Conservation (phyloP, 495 filamentous ascomycete species). For the Penicillium macrosclerotiorum region DNA sequence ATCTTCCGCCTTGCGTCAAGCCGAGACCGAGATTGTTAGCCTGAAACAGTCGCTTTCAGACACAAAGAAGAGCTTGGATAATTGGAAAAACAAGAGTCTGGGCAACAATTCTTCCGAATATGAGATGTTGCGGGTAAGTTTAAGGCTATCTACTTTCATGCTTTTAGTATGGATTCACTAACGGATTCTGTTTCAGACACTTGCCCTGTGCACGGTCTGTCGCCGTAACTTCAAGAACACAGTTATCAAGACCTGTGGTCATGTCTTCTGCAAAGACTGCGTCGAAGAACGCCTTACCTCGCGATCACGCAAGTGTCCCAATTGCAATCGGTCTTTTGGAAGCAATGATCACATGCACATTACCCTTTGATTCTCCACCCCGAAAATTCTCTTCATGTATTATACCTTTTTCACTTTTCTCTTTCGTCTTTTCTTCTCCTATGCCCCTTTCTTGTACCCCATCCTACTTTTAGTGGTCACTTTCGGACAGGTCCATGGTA, state of each 20-base stretch:
- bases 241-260: conserved; percentile 88
- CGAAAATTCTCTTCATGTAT: conserved; percentile 33
- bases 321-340: conserved; percentile 86
- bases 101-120: conserved; percentile 79
- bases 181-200: conserved; percentile 53
- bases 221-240: conserved; percentile 90
- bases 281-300: conserved; percentile 82
- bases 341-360: conserved; percentile 78
- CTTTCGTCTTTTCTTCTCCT: conserved; percentile 16
- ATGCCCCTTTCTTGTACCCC: conserved; percentile 9
- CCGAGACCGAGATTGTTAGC: conserved; percentile 72
- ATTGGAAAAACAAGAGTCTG: conserved; percentile 75
- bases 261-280: conserved; percentile 89
- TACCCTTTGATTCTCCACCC: conserved; percentile 41
- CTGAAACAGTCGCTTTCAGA: conserved; percentile 70
- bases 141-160: background rate
- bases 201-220: conserved; percentile 89
- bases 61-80: conserved; percentile 72
- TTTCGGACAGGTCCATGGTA: conserved; percentile 39
- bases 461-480: conserved; percentile 23
- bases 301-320: conserved; percentile 91
- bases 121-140: conserved; percentile 77
- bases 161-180: conserved; percentile 24
- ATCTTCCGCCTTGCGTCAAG: conserved; percentile 60
- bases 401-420: conserved; percentile 29